Evolutionary conservation across 1,139 yeast genomes (phyloP).

Genomic region (Candida smagusa): DNA sequence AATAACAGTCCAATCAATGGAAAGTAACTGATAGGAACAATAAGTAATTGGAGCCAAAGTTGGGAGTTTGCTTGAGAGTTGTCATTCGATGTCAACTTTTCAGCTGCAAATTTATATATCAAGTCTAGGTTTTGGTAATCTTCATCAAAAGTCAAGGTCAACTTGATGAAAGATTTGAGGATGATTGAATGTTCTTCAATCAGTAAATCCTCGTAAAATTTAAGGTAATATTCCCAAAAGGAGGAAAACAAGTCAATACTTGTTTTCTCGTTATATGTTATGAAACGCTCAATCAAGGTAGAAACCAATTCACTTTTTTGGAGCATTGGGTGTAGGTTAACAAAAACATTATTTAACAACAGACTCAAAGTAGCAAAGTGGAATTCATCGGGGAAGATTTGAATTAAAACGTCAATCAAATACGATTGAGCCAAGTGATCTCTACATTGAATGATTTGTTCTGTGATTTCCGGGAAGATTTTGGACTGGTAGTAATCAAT

Average conservation of each 20-base stretch:
- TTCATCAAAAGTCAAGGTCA: conserved; percentile 69
- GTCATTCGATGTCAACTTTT: conserved; percentile 31
- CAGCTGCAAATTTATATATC: conserved; percentile 57
- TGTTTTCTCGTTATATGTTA: conserved; percentile 47
- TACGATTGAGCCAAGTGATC: conserved; percentile 93
- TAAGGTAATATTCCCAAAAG: conserved; percentile 66
- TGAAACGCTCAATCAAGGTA: conserved; percentile 70
- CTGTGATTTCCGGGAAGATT: conserved; percentile 77
- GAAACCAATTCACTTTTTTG: conserved; percentile 64
- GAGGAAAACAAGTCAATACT: conserved; percentile 3
- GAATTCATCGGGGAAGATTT: conserved; percentile 91
- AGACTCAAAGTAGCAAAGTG: conserved; percentile 73
- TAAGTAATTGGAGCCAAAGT: conserved; percentile 52
- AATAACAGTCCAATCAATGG: conserved; percentile 26
- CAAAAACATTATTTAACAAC: conserved; percentile 63
- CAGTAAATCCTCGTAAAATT: conserved; percentile 60
- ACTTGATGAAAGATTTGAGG: conserved; percentile 59
- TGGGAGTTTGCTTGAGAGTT: conserved; percentile 18
- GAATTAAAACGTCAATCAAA: conserved; percentile 82
- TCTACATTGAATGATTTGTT: conserved; percentile 88
- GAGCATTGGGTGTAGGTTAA: conserved; percentile 64
- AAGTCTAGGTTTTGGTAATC: conserved; percentile 57
- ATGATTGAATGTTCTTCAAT: conserved; percentile 63
- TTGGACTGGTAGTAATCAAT: conserved; percentile 53
- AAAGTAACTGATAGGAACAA: conserved; percentile 53